Conservation (phyloP, 306 rosid genomes). For the Dryas octopetala region DNA sequence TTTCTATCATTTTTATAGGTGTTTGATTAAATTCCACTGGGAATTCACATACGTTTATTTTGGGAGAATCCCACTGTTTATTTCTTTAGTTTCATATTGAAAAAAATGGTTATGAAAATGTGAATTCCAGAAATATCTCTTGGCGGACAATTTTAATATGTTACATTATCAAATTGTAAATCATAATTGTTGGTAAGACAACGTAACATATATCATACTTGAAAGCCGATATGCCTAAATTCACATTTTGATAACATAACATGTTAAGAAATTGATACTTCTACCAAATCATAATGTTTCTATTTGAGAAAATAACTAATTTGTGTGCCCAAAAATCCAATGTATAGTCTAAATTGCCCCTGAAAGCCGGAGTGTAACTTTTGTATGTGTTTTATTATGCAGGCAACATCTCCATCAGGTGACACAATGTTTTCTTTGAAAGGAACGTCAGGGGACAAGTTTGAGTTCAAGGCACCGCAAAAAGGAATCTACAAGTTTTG, state of each 20-base stretch:
- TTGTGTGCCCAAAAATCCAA: neutral
- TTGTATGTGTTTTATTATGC: neutral
- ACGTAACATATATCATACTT: too few species aligned
- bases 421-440: neutral
- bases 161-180: neutral
- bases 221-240: too few species aligned
- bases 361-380: neutral
- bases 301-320: neutral
- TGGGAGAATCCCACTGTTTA: too few species aligned
- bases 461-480: neutral
- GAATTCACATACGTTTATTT: too few species aligned
- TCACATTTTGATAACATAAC: neutral
- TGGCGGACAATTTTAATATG: too few species aligned
- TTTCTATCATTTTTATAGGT: neutral
- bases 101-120: too few species aligned
- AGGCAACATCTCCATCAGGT: neutral
- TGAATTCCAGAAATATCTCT: too few species aligned
- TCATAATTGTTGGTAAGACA: too few species aligned
- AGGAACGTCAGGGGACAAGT: constrained; percentile 2
- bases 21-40: too few species aligned
- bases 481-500: constrained; percentile 16
- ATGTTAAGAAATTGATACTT: neutral
- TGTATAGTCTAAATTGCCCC: too few species aligned
- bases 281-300: neutral
- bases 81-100: too few species aligned